Evolutionary conservation across 1,139 yeast genomes (phyloP), one percentile per base, ranked within the genome.

Genomic region (Kodamaea alishanica): DNA sequence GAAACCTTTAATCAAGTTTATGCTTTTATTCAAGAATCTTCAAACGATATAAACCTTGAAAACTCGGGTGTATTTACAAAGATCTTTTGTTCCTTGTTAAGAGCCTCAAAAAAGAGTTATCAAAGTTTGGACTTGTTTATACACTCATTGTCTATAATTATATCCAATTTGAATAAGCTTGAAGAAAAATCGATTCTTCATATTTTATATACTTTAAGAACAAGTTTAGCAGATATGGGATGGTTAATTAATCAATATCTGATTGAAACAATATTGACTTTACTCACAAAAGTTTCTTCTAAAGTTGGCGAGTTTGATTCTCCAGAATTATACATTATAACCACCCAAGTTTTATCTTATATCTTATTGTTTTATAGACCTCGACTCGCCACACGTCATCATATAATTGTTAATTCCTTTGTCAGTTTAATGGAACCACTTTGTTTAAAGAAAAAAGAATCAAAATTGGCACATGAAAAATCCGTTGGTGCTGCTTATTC

Each of bases 321-420:
- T 5, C 44, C 51, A 1, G 49, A 46, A 1, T 34, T 68, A 1
- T 79, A 69, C 51, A 46, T 62, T 2, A 47, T 54, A 6, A 45
- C 73, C 2, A 63, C 77, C 1, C 76, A 73, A 40, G 58, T 74
- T 0, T 48, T 80, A 25, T 79, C 90, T 0, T 70, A 67, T 26
- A 61, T 84, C 2, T 58, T 89, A 8, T 63, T 86, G 23, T 75
- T 76, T 54, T 94, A 88, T 49, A 73, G 96, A 39, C 77, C 67
- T 54, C 77, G 90, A 51, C 63, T 88, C 26, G 67, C 81, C 0
- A 79, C 84, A 26, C 78, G 97, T 55, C 81, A 85, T 51, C 96
- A 88, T 55, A 52, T 88, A 31, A 49, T 88, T 2, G 65, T 77
- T 11, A 55, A 68, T 4, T 58, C 73, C 0, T 67, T 83, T 39